phyloP scores from a whole-genome alignment of 73 alveolate species.

The Blepharisma stoltei region DNA sequence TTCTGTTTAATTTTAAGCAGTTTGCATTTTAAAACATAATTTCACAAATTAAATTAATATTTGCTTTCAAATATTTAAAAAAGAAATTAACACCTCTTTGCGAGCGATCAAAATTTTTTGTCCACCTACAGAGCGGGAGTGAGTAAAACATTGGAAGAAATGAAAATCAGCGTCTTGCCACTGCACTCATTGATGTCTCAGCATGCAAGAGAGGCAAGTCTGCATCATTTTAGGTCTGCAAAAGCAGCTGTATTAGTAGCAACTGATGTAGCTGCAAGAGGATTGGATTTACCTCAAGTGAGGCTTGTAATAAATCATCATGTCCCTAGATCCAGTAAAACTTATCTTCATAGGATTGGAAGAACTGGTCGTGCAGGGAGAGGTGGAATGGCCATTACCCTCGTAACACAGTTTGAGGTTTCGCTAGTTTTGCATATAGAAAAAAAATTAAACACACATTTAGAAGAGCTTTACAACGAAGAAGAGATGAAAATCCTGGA shows the following conservation, averaged over 20 bases:
- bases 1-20: too few species aligned
- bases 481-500: slow-evolving; percentile 67
- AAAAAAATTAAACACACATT: slow-evolving; percentile 64
- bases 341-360: slow-evolving; percentile 96
- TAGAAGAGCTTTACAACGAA: slow-evolving; percentile 66
- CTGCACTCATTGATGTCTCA: slow-evolving; percentile 50
- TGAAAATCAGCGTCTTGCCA: slow-evolving; percentile 50
- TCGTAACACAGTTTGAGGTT: slow-evolving; percentile 93
- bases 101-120: slow-evolving; percentile 73
- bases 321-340: slow-evolving; percentile 86
- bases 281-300: slow-evolving; percentile 94
- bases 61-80: too few species aligned
- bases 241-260: slow-evolving; percentile 86
- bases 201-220: slow-evolving; percentile 77
- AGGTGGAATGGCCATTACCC: slow-evolving; percentile 87
- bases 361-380: slow-evolving; percentile 98
- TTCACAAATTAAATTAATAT: too few species aligned
- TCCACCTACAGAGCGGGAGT: too few species aligned
- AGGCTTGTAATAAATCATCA: slow-evolving; percentile 89
- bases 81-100: slow-evolving; percentile 33
- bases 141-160: slow-evolving; percentile 49
- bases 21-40: too few species aligned
- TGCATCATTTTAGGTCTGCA: slow-evolving; percentile 78
- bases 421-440: slow-evolving; percentile 79
- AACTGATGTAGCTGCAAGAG: slow-evolving; percentile 99